A percentile compares a stretch with the other conserved stretches of the same genome.
Conservation (phyloP, 1,284 basidiomycete species). For the Naganishia sp. region DNA sequence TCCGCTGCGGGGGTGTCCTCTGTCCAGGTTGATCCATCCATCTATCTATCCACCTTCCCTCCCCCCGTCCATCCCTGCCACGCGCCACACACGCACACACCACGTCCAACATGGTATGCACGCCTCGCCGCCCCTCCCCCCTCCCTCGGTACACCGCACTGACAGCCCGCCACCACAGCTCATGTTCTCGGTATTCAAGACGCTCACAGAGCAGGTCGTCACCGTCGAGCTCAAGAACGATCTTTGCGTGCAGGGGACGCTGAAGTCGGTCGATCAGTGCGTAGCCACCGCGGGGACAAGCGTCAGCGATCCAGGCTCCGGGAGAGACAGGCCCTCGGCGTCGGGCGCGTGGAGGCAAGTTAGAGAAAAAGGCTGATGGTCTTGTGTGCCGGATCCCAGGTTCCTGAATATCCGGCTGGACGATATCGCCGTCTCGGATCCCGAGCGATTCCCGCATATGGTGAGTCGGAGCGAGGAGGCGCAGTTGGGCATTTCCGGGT, state of each 20-base stretch:
- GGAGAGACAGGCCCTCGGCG: no score
- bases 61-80: neutral
- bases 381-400: slow-evolving; percentile 55
- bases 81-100: neutral
- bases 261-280: slow-evolving; percentile 98
- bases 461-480: slow-evolving; percentile 56
- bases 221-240: slow-evolving; percentile 99
- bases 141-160: neutral
- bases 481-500: no score
- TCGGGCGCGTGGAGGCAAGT: no score
- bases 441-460: slow-evolving; percentile 95
- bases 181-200: slow-evolving; percentile 79
- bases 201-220: slow-evolving; percentile 92
- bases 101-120: slow-evolving; percentile 15
- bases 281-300: slow-evolving; percentile 45
- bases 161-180: slow-evolving; percentile 24
- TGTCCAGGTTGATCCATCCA: neutral
- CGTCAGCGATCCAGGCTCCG: no score
- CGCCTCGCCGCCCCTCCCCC: neutral
- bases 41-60: neutral
- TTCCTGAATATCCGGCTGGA: slow-evolving; percentile 98
- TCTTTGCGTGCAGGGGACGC: slow-evolving; percentile 89
- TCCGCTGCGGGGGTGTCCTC: neutral
- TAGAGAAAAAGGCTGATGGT: slow-evolving; percentile 11
- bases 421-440: slow-evolving; percentile 88